Evolutionary conservation across 2,329 filamentous ascomycete species (phyloP).

Genomic region (Orbilia ellipsospora): DNA sequence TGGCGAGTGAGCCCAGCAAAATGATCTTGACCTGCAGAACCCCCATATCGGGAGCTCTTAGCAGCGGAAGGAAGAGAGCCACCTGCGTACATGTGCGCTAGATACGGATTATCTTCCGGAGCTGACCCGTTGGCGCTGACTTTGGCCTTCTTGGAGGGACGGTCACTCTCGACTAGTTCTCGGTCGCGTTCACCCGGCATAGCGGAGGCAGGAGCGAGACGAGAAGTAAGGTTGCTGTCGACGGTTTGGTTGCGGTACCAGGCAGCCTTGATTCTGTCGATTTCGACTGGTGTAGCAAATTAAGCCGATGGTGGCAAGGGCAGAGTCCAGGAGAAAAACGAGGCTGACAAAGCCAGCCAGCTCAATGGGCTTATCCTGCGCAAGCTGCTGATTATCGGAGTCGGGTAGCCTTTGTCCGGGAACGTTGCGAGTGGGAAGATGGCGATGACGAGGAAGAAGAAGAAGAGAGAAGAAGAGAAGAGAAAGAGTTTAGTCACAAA

Average conservation of each 20-base stretch:
- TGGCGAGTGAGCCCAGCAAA: conserved; percentile 73
- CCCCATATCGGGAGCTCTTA: conserved; percentile 62
- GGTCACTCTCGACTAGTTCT: conserved; percentile 37
- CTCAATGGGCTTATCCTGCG: too few species aligned
- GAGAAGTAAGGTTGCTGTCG: neutral
- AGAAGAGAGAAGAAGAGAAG: conserved; percentile 3
- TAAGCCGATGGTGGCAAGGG: too few species aligned
- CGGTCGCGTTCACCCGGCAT: conserved; percentile 47
- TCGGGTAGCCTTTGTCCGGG: too few species aligned
- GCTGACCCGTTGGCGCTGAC: conserved; percentile 65
- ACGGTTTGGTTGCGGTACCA: neutral
- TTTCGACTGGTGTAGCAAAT: neutral
- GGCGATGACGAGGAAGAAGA: too few species aligned
- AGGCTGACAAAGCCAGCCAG: too few species aligned
- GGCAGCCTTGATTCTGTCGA: conserved; percentile 1
- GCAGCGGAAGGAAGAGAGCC: conserved; percentile 61
- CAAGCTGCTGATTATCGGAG: too few species aligned
- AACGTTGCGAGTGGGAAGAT: too few species aligned
- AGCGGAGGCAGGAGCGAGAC: conserved; percentile 13
- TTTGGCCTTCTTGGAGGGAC: conserved; percentile 57
- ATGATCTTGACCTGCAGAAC: conserved; percentile 59
- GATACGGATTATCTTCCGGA: conserved; percentile 80
- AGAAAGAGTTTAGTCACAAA: conserved; percentile 13
- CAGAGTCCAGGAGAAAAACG: too few species aligned
- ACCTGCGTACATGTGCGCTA: conserved; percentile 84